These are phyloP conservation scores for Lactarius deliciosus DNA, from an alignment of 768 basidiomycete genomes.

Conservation along the genomic window DNA sequence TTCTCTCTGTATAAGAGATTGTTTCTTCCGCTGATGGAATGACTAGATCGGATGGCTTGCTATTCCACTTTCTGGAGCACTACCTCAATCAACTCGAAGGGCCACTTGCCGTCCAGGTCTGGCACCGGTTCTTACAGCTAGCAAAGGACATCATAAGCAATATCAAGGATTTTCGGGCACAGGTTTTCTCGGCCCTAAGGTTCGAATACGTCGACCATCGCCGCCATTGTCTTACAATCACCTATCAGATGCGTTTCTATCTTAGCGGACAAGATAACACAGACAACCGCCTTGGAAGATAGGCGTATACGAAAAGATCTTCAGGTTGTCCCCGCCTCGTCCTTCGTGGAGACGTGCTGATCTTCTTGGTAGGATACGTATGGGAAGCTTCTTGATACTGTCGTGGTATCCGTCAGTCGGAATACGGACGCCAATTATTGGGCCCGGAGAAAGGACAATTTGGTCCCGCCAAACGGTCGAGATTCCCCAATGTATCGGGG, in stretches of 20 bases:
- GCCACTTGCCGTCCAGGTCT: slow-evolving; percentile 90
- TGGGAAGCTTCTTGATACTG: slow-evolving; percentile 79
- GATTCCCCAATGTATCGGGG: slow-evolving; percentile 67
- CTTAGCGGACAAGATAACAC: slow-evolving; percentile 78
- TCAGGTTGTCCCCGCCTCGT: slow-evolving; percentile 49
- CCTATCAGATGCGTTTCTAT: slow-evolving; percentile 66
- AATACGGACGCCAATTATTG: slow-evolving; percentile 75
- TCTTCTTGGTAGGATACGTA: slow-evolving; percentile 65
- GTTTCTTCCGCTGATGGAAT: neutral
- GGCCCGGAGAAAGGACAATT: slow-evolving; percentile 69
- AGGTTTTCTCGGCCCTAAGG: slow-evolving; percentile 73
- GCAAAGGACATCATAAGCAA: slow-evolving; percentile 73
- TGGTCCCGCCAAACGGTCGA: slow-evolving; percentile 57
- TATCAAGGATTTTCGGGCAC: slow-evolving; percentile 65
- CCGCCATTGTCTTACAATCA: slow-evolving; percentile 14
- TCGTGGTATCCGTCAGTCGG: slow-evolving; percentile 69
- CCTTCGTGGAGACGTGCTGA: slow-evolving; percentile 5
- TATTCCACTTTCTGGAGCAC: slow-evolving; percentile 88
- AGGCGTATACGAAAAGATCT: slow-evolving; percentile 83
- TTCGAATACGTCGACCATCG: slow-evolving; percentile 37
- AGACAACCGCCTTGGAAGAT: slow-evolving; percentile 92
- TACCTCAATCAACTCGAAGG: slow-evolving; percentile 85
- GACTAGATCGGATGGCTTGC: slow-evolving; percentile 59
- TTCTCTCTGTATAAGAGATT: slow-evolving; percentile 17
- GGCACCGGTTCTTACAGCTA: slow-evolving; percentile 75